Evolutionary conservation across 2,329 filamentous ascomycete genomes (phyloP).

Genomic region (Colletotrichum salicis): DNA sequence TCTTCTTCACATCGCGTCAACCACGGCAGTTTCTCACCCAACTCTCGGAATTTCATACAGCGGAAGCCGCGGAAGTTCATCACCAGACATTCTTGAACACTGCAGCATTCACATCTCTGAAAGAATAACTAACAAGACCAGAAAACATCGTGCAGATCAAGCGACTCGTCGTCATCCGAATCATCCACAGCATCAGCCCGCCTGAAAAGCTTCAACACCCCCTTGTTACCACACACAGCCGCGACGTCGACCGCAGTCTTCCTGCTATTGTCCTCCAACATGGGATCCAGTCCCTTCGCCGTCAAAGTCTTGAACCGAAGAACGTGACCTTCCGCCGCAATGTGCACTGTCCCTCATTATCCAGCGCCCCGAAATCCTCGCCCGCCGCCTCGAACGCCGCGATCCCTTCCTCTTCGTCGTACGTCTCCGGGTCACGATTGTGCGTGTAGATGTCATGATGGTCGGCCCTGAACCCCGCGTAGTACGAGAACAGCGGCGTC

Average conservation of each 20-base stretch:
- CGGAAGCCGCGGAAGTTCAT: background rate
- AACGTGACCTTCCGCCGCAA: constrained; percentile 38
- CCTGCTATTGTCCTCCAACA: constrained; percentile 42
- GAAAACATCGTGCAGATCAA: background rate
- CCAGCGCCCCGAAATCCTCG: constrained; percentile 42
- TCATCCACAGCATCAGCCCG: background rate
- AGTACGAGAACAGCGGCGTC: constrained; percentile 40
- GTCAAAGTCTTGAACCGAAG: constrained; percentile 41
- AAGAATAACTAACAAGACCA: background rate
- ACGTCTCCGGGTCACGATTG: background rate
- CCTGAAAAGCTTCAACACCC: constrained; percentile 44
- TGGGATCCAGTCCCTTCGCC: constrained; percentile 42
- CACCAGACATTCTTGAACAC: fast-evolving
- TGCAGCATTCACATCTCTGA: too few relatives aligned
- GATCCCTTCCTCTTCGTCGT: constrained; percentile 5
- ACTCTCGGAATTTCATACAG: background rate
- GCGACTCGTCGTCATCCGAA: background rate
- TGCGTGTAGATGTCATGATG: too few relatives aligned
- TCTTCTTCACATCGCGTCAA: background rate
- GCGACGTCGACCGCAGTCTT: constrained; percentile 48
- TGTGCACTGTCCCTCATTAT: constrained; percentile 44
- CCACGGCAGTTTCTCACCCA: background rate
- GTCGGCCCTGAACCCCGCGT: background rate
- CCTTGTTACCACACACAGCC: constrained; percentile 42
- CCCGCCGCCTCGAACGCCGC: constrained; percentile 37